Evolutionary conservation across 2,329 filamentous ascomycete species (phyloP).

Genomic region (Pyrenochaeta sp.): DNA sequence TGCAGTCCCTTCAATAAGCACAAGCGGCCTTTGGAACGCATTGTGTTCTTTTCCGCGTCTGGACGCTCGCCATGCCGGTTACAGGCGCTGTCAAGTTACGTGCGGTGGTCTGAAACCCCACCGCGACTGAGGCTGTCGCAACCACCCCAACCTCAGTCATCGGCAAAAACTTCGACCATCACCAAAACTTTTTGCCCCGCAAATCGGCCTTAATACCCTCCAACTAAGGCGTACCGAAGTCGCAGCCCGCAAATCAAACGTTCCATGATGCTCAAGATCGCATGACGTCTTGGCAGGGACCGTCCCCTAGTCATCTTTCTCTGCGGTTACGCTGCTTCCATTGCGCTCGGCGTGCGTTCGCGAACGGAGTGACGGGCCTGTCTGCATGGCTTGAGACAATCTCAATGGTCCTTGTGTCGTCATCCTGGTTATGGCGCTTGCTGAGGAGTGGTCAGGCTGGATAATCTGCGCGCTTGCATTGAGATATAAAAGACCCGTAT

Average conservation of each 20-base stretch:
- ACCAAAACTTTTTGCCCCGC: conserved; percentile 11
- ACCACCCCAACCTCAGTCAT: conserved; percentile 29
- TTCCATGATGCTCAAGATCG: conserved; percentile 36
- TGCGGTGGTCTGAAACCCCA: conserved; percentile 41
- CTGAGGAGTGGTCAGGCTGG: background rate
- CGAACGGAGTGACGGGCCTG: conserved; percentile 14
- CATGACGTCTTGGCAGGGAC: conserved; percentile 38
- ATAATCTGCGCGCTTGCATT: conserved; percentile 10
- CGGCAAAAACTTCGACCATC: conserved; percentile 22
- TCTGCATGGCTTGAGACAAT: conserved; percentile 38
- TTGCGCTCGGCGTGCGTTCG: conserved; percentile 15
- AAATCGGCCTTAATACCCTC: conserved; percentile 24
- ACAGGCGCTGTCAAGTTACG: conserved; percentile 35
- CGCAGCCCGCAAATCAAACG: conserved; percentile 45
- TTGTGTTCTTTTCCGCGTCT: conserved; percentile 30
- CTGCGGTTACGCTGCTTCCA: conserved; percentile 6
- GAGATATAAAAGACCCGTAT: conserved; percentile 35
- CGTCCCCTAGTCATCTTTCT: conserved; percentile 31
- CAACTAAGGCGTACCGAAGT: conserved; percentile 38
- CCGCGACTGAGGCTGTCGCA: conserved; percentile 39
- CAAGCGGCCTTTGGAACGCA: conserved; percentile 32
- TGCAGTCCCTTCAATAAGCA: conserved; percentile 14
- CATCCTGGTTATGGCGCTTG: conserved; percentile 24
- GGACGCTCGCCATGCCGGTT: conserved; percentile 25
- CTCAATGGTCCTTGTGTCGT: conserved; percentile 23